phyloP scores from a whole-genome alignment of 345 rosid species.

The Citropsis articulata region DNA sequence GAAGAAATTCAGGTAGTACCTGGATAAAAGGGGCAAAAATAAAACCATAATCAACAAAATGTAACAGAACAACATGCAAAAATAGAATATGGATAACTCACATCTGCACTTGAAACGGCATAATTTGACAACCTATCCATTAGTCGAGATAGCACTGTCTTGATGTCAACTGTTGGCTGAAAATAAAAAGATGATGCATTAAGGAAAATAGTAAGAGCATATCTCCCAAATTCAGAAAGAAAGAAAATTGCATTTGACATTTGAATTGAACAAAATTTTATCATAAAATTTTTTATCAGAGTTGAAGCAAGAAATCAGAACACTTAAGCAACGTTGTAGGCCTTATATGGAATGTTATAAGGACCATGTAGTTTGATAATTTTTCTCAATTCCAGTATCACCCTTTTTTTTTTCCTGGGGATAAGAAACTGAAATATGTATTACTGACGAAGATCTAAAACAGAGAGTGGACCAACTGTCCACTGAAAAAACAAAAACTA shows the following conservation, averaged over 20 bases:
- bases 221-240: neutral
- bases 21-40: slow-evolving; percentile 9
- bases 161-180: slow-evolving; percentile 87
- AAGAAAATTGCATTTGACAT: neutral
- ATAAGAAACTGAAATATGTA: too few species aligned
- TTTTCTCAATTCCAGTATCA: neutral
- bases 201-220: slow-evolving; percentile 15
- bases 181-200: slow-evolving; percentile 17
- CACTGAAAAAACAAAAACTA: too few species aligned
- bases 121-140: slow-evolving; percentile 94
- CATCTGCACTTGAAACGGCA: slow-evolving; percentile 79
- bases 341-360: neutral
- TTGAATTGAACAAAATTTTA: neutral
- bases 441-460: too few species aligned
- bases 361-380: neutral
- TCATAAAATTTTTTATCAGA: neutral
- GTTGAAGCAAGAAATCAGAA: neutral
- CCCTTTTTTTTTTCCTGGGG: too few species aligned
- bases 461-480: too few species aligned
- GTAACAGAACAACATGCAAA: neutral
- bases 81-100: slow-evolving; percentile 29
- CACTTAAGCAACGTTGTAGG: neutral
- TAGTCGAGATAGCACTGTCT: slow-evolving; percentile 73
- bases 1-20: slow-evolving; percentile 81
- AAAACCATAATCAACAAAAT: slow-evolving; percentile 9